Percentiles rank a stretch among this genome's conserved stretches.
phyloP scores from a whole-genome alignment of 371 early-diverging fungal species.

The Mucor indicus region DNA sequence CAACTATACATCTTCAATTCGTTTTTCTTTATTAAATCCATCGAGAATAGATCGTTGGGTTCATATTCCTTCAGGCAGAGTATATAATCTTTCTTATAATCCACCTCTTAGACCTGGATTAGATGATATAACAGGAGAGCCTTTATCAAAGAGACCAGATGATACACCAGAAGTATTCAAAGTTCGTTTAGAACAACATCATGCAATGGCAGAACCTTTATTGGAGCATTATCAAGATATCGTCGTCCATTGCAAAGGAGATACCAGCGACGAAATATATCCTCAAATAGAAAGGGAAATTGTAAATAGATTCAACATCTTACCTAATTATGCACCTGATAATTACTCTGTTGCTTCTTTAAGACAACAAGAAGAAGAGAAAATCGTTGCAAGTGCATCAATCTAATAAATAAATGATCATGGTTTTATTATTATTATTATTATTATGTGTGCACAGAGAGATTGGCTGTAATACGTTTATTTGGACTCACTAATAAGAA shows the following conservation, averaged over 20 bases:
- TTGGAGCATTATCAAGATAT: slow-evolving; percentile 77
- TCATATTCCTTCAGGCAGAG: slow-evolving; percentile 89
- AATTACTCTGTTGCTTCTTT: slow-evolving; percentile 4
- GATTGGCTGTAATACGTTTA: slow-evolving; percentile 26
- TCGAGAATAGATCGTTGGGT: slow-evolving; percentile 87
- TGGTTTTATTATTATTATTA: too few species aligned
- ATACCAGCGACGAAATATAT: slow-evolving; percentile 86
- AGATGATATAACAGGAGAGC: slow-evolving; percentile 94
- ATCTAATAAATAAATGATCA: neutral
- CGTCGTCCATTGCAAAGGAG: slow-evolving; percentile 66
- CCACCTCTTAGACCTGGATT: slow-evolving; percentile 83
- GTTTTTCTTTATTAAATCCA: too few species aligned
- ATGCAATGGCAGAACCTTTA: slow-evolving; percentile 72
- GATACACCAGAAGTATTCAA: slow-evolving; percentile 87
- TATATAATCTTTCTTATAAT: slow-evolving; percentile 91
- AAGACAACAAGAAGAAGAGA: slow-evolving; percentile 6
- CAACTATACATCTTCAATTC: too few species aligned
- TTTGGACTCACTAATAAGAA: slow-evolving; percentile 15
- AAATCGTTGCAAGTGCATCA: slow-evolving; percentile 6
- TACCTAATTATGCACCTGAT: slow-evolving; percentile 27
- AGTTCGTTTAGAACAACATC: slow-evolving; percentile 76
- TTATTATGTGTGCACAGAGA: too few species aligned
- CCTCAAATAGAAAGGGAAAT: slow-evolving; percentile 72
- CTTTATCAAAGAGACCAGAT: slow-evolving; percentile 86
- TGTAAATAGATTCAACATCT: slow-evolving; percentile 38